Conservation (phyloP, 768 basidiomycete species). For the Pholiota microspora region DNA sequence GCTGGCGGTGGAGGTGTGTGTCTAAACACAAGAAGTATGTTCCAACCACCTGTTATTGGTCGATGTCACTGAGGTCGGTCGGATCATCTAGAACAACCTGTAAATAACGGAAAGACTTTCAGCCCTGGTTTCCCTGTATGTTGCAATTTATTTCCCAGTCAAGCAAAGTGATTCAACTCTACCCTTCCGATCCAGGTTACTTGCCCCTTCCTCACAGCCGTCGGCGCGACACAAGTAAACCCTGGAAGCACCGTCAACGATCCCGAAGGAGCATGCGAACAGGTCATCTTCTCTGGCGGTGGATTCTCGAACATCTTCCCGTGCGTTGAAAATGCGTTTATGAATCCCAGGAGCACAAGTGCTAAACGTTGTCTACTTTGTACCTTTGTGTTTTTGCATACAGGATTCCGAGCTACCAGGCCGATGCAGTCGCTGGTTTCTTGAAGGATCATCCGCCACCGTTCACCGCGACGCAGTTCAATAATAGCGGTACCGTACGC, state of each 20-base stretch:
- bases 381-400: neutral
- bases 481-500: conserved; percentile 45
- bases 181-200: conserved; percentile 26
- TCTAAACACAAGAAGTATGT: conserved; percentile 42
- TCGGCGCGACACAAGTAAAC: conserved; percentile 51
- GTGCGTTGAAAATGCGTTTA: conserved; percentile 24
- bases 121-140: conserved; percentile 25
- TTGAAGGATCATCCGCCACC: conserved; percentile 38
- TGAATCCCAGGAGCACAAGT: too few relatives aligned
- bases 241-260: conserved; percentile 41
- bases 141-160: neutral
- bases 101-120: conserved; percentile 22
- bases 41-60: neutral
- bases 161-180: neutral
- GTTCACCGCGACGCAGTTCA: conserved; percentile 39
- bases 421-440: conserved; percentile 36
- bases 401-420: conserved; percentile 41
- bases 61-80: neutral
- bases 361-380: too few relatives aligned
- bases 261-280: conserved; percentile 43
- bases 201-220: conserved; percentile 52
- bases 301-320: conserved; percentile 49
- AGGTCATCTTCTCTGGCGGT: conserved; percentile 47
- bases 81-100: conserved; percentile 20
- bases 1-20: conserved; percentile 33